phyloP scores from a whole-genome alignment of 2,329 filamentous ascomycete genomes.

The Fusarium penzigii region DNA sequence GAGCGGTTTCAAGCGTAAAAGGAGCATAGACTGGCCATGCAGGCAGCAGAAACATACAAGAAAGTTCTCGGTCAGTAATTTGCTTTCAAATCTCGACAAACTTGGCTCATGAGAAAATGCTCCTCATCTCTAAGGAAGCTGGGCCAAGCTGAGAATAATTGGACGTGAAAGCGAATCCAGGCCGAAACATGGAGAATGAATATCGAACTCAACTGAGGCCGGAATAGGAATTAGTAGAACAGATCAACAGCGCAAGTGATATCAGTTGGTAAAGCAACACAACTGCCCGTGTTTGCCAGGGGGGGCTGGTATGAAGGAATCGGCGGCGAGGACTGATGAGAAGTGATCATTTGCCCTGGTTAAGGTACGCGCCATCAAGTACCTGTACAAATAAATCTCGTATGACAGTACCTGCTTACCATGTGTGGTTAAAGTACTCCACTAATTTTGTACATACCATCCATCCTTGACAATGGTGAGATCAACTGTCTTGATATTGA shows the following conservation, averaged over 20 bases:
- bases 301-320: conserved; percentile 3
- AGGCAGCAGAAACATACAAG: too few species aligned
- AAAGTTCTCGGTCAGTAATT: too few species aligned
- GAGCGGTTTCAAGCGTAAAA: too few species aligned
- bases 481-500: neutral
- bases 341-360: conserved; percentile 9
- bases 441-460: conserved; percentile 7
- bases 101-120: too few species aligned
- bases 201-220: neutral
- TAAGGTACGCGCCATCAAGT: conserved; percentile 32
- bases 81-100: too few species aligned
- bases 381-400: conserved; percentile 36
- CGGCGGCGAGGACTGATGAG: conserved; percentile 8
- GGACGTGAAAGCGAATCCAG: neutral
- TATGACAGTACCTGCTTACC: conserved; percentile 38
- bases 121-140: too few species aligned
- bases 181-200: neutral
- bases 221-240: neutral
- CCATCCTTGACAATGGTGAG: neutral
- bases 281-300: neutral
- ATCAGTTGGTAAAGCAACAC: neutral
- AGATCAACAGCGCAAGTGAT: neutral
- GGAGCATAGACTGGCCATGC: too few species aligned
- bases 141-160: neutral
- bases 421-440: conserved; percentile 38